phyloP scores from a whole-genome alignment of 305 asterid genomes.

The Ilex paraguariensis region DNA sequence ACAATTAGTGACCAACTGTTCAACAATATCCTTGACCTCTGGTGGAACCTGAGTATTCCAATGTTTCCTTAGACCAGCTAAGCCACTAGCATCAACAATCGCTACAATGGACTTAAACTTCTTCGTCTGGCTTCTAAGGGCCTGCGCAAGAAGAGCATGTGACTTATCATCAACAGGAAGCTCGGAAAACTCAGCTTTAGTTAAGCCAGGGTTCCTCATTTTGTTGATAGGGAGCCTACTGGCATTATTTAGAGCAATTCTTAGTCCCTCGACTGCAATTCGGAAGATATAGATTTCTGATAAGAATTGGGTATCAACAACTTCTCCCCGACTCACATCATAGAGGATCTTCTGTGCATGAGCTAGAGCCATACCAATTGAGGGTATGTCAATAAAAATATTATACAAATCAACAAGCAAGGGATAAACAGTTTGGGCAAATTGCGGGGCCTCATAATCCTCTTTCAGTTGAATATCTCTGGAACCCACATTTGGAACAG shows the following conservation, averaged over 20 bases:
- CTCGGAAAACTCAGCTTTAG: conserved; percentile 39
- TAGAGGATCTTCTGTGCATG: conserved; percentile 73
- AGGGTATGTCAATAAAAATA: conserved; percentile 59
- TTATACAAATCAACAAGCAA: conserved; percentile 72
- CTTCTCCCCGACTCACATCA: conserved; percentile 62
- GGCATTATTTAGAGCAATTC: conserved; percentile 74
- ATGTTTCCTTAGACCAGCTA: conserved; percentile 80
- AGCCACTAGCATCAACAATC: conserved; percentile 70
- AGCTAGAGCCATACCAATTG: conserved; percentile 65
- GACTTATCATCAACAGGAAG: conserved; percentile 73
- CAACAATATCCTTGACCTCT: conserved; percentile 60
- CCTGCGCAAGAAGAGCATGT: conserved; percentile 77
- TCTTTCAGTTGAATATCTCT: conserved; percentile 31
- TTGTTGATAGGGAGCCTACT: conserved; percentile 45
- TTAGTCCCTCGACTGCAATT: conserved; percentile 80
- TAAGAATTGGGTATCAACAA: conserved; percentile 44
- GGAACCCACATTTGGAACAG: conserved; percentile 20
- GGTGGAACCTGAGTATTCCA: conserved; percentile 61
- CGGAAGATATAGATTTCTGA: conserved; percentile 73
- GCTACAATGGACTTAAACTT: conserved; percentile 71
- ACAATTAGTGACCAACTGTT: conserved; percentile 39
- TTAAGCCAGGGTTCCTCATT: conserved; percentile 13
- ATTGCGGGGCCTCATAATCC: conserved; percentile 74
- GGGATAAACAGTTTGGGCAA: conserved; percentile 65
- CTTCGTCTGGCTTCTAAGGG: conserved; percentile 66